Conservation (phyloP, 306 rosid species). For the Cercis canadensis region DNA sequence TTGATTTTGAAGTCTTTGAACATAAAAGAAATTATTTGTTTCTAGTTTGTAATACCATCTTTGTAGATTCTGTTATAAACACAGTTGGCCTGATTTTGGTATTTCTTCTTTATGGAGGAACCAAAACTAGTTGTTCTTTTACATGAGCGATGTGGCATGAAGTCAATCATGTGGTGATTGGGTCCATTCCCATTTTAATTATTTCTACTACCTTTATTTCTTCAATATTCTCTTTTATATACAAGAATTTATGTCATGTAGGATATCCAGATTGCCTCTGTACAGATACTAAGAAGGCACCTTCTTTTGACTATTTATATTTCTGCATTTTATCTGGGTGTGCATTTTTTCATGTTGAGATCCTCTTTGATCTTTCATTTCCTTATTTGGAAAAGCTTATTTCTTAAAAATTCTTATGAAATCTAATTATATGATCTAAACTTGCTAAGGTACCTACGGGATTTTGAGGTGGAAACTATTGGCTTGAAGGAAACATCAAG, state of each 20-base stretch:
- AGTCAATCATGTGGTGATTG: slow-evolving; percentile 22
- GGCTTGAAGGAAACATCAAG: slow-evolving; percentile 94
- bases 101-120: neutral
- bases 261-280: slow-evolving; percentile 14
- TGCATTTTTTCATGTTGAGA: slow-evolving; percentile 25
- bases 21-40: neutral
- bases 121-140: too few relatives aligned
- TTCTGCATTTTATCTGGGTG: slow-evolving; percentile 9
- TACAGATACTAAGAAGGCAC: slow-evolving; percentile 23
- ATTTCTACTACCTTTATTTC: neutral
- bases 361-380: neutral
- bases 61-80: slow-evolving; percentile 15
- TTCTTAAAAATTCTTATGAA: slow-evolving; percentile 1
- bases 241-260: slow-evolving; percentile 7
- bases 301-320: slow-evolving; percentile 5
- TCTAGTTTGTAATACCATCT: slow-evolving; percentile 1
- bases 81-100: slow-evolving; percentile 18
- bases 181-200: slow-evolving; percentile 11
- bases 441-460: slow-evolving; percentile 79
- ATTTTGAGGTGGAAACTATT: slow-evolving; percentile 94
- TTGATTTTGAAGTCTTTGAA: neutral
- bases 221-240: slow-evolving; percentile 18
- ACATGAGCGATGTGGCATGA: neutral
- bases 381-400: slow-evolving; percentile 13
- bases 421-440: slow-evolving; percentile 37